These are phyloP conservation scores for Nitzschia palea DNA, from an alignment of 108 stramenopile species.

Conservation along the genomic window DNA sequence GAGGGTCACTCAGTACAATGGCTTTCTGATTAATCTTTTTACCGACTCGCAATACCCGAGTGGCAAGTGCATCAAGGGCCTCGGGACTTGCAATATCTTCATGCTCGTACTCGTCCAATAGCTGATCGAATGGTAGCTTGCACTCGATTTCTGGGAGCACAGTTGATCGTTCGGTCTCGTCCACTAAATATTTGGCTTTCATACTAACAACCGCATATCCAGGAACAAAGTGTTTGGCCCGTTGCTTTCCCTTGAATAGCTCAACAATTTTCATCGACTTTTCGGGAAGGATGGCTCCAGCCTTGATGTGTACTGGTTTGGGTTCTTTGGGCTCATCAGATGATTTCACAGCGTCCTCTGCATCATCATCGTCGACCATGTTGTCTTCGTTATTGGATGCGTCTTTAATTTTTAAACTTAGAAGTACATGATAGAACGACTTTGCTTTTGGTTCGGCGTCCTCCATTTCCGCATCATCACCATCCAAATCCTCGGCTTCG, in stretches of 20 bases:
- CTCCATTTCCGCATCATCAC: constrained; percentile 19
- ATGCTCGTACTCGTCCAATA: constrained; percentile 65
- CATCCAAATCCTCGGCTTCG: constrained; percentile 35
- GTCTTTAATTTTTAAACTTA: constrained; percentile 13
- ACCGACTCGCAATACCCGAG: constrained; percentile 56
- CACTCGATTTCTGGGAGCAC: constrained; percentile 47
- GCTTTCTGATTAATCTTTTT: constrained; percentile 75
- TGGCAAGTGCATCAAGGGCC: constrained; percentile 60
- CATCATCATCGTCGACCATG: constrained; percentile 18
- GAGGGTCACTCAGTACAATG: constrained; percentile 57
- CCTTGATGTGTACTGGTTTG: constrained; percentile 37
- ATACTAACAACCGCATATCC: constrained; percentile 80
- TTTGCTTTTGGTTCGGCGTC: constrained; percentile 19
- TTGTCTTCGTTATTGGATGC: constrained; percentile 2
- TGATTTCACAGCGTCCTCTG: constrained; percentile 23
- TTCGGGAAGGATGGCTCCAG: constrained; percentile 63
- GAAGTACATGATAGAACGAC: constrained; percentile 8
- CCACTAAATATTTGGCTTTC: constrained; percentile 71
- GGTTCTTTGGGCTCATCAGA: constrained; percentile 24
- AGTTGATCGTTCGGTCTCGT: constrained; percentile 24
- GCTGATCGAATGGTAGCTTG: constrained; percentile 80
- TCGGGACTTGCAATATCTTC: constrained; percentile 53
- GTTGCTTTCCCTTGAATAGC: constrained; percentile 47
- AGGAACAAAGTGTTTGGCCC: constrained; percentile 49
- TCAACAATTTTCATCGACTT: constrained; percentile 80